Base-by-base conservation (phyloP, 108 stramenopile genomes). In the Seminavis robusta region DNA sequence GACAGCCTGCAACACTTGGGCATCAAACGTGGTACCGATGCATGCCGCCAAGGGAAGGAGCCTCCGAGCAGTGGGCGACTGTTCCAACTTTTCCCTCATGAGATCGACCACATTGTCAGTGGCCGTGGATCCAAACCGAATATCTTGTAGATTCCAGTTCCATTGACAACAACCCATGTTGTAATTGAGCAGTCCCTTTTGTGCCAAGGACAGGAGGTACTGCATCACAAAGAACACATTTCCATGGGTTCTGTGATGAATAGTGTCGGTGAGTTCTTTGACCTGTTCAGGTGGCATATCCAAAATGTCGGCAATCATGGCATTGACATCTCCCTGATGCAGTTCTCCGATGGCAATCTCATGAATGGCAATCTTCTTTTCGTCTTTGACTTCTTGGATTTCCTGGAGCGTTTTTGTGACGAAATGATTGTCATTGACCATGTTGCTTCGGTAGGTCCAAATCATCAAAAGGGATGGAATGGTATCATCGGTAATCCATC, bases 31-130 rank as follows among this genome's bases (percentile, higher is more conserved):
- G 20, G 52, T 20, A 9, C 52, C 52, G 36, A 52, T 36, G 33
- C 52, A 52, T n/a, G 52, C 9, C 5, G 32, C 30, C n/a, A 52
- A 15, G n/a, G 33, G 33, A 4, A 52, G 26, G n/a, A 27, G 16
- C 16, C 36, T 15, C 16, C n/a, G 25, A 4, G 36, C 52, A 36
- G 10, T 15, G 15, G 52, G 33, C 28, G 36, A 30, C n/a, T 52
- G 30, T 30, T 21, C 33, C 4, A 52, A 15, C 36, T 33, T 33
- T 9, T 16, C 9, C 52, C 33, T 16, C 52, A 52, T 16, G 4
- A 52, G 52, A 7, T 16, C n/a, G 13, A 15, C 52, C 10, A 52
- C 52, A 30, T 52, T 52, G 52, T 52, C 52, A 7, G 52, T 15
- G 4, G 23, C 52, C 9, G 16, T 26, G 32, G 52, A 36, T 11